Evolutionary conservation across 176 grass and related monocot genomes (phyloP).

Genomic region (Oryza glaberrima): DNA sequence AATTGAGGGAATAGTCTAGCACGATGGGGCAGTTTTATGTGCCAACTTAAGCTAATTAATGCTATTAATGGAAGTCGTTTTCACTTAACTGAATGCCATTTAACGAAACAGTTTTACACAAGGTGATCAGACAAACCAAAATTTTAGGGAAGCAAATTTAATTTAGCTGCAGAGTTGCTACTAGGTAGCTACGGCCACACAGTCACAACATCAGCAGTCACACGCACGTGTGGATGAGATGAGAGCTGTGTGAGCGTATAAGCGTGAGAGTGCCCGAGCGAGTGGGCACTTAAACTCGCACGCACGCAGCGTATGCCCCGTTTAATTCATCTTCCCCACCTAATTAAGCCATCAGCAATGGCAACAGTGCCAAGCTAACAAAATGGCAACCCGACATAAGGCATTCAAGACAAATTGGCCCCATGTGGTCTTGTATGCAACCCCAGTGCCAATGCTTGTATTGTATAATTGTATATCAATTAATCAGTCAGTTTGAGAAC

Average conservation of each 20-base stretch:
- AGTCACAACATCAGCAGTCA: slow-evolving; percentile 3
- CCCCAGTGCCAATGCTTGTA: neutral
- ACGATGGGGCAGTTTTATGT: neutral
- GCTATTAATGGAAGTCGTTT: neutral
- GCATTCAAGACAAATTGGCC: slow-evolving; percentile 40
- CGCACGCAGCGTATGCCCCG: neutral
- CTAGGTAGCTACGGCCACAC: neutral
- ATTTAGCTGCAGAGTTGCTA: neutral
- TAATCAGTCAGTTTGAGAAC: neutral
- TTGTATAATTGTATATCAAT: neutral
- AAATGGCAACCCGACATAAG: slow-evolving; percentile 37
- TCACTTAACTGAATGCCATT: neutral
- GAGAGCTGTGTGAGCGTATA: neutral
- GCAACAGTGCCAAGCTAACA: slow-evolving; percentile 1
- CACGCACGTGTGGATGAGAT: neutral
- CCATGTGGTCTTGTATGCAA: slow-evolving; percentile 26
- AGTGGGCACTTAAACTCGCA: slow-evolving; percentile 10
- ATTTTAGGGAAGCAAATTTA: neutral
- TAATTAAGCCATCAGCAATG: neutral
- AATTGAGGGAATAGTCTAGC: neutral
- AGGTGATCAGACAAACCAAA: neutral
- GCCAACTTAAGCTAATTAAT: neutral
- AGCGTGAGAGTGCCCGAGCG: neutral
- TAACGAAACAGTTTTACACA: neutral
- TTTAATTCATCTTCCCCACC: neutral